Percentiles rank a stretch among this genome's conserved stretches.
These are phyloP conservation scores for Eleusine indica DNA, from an alignment of 176 grass and related monocot species.

Conservation along the genomic window DNA sequence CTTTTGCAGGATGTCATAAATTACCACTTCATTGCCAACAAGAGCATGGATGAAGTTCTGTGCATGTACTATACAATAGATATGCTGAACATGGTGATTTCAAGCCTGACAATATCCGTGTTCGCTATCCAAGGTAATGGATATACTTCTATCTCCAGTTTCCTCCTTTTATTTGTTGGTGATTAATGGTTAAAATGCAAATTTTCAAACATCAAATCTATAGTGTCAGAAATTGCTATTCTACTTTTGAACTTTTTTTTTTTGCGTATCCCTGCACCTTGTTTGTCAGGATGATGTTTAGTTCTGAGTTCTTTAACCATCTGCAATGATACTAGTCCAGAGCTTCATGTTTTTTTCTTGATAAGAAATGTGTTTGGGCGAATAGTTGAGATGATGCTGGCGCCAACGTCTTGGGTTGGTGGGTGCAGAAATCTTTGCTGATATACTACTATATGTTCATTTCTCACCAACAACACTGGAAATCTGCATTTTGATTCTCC, in stretches of 20 bases:
- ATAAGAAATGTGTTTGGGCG: not conserved
- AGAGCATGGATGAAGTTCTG: constrained; percentile 77
- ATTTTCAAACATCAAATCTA: constrained; percentile 8
- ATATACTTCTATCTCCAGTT: constrained; percentile 14
- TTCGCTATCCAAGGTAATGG: constrained; percentile 80
- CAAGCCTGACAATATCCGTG: constrained; percentile 91
- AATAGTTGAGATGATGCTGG: constrained; percentile 35
- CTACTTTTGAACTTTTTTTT: not conserved
- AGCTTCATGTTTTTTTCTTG: not conserved
- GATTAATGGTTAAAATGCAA: constrained; percentile 17
- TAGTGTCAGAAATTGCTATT: not conserved
- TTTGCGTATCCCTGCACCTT: constrained; percentile 3
- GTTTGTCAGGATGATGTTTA: constrained; percentile 8
- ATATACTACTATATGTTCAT: constrained; percentile 31
- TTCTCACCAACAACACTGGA: not conserved
- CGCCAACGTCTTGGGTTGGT: constrained; percentile 30
- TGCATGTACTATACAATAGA: constrained; percentile 96
- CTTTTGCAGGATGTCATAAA: constrained; percentile 90
- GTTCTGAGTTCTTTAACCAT: constrained; percentile 15
- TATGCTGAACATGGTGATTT: constrained; percentile 89
- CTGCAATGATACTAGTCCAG: not conserved
- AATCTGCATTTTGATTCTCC: constrained; percentile 6
- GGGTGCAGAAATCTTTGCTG: constrained; percentile 27
- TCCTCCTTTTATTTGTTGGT: not conserved
- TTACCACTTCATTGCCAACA: constrained; percentile 52